These are phyloP conservation scores for Amoeboaphelidium protococcarum DNA, from an alignment of 371 early-diverging fungal genomes.

Conservation along the genomic window DNA sequence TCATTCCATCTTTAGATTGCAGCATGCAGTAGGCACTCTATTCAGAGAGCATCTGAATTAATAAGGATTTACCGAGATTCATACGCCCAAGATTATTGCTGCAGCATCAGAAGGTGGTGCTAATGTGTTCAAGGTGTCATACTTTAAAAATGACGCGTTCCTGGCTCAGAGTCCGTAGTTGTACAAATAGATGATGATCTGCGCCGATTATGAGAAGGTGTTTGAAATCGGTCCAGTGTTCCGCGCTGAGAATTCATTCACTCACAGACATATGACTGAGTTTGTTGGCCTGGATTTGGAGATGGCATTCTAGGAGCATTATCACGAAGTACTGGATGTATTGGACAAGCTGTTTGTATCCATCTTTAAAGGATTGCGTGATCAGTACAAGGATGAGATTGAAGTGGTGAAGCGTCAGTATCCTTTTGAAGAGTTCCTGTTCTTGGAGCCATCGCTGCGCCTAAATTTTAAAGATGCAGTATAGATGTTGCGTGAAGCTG, in stretches of 20 bases:
- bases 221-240: conserved; percentile 99
- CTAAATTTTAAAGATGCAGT: conserved; percentile 78
- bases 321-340: conserved; percentile 82
- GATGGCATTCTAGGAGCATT: conserved; percentile 95
- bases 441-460: conserved; percentile 56
- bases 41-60: conserved; percentile 79
- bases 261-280: conserved; percentile 98
- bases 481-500: conserved; percentile 65
- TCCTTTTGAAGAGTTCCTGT: conserved; percentile 72
- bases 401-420: conserved; percentile 71
- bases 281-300: conserved; percentile 99
- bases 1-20: conserved; percentile 92
- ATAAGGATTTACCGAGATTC: conserved; percentile 87
- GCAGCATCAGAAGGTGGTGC: conserved; percentile 98
- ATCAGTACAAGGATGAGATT: conserved; percentile 54
- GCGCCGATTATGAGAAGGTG: conserved; percentile 91
- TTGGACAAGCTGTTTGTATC: conserved; percentile 73
- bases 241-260: conserved; percentile 97
- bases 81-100: conserved; percentile 92
- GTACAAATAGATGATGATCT: conserved; percentile 98
- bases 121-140: conserved; percentile 89
- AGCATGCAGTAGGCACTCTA: conserved; percentile 69
- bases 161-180: conserved; percentile 99
- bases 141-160: conserved; percentile 86
- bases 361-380: conserved; percentile 68